Conservation (phyloP, 306 rosid species). For the Castanospermum australe region DNA sequence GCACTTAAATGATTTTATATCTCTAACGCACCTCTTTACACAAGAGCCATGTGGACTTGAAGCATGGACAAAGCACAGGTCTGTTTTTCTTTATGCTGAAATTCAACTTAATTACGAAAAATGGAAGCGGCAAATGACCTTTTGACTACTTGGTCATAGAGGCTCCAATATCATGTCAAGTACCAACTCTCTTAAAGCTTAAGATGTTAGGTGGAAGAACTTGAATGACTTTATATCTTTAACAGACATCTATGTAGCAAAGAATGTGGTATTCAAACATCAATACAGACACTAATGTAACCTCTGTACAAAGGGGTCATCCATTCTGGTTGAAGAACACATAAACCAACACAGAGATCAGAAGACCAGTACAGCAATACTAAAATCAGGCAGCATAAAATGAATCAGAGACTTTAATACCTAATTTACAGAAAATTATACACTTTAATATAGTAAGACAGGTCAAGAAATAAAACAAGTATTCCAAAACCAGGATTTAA, state of each 20-base stretch:
- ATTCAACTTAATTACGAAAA: too few relatives aligned
- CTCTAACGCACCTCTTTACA: too few relatives aligned
- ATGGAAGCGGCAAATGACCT: too few relatives aligned
- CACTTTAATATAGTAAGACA: neutral
- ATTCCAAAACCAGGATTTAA: neutral
- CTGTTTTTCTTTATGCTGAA: too few relatives aligned
- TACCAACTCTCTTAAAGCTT: too few relatives aligned
- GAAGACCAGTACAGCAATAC: conserved; percentile 3
- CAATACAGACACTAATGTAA: neutral
- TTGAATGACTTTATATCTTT: too few relatives aligned
- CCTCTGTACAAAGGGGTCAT: neutral
- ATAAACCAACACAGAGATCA: neutral
- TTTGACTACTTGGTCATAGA: too few relatives aligned
- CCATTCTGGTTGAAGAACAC: neutral
- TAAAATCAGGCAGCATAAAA: conserved; percentile 2
- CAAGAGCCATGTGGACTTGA: too few relatives aligned
- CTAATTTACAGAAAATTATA: neutral
- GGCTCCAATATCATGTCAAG: too few relatives aligned
- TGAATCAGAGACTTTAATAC: neutral
- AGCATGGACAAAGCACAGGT: too few relatives aligned
- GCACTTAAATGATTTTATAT: too few relatives aligned
- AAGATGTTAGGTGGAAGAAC: too few relatives aligned
- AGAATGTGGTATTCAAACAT: conserved; percentile 10
- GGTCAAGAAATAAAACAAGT: neutral
- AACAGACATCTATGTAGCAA: neutral